Conservation (phyloP, 371 early-diverging fungal species). For the Mortierella sp. region DNA sequence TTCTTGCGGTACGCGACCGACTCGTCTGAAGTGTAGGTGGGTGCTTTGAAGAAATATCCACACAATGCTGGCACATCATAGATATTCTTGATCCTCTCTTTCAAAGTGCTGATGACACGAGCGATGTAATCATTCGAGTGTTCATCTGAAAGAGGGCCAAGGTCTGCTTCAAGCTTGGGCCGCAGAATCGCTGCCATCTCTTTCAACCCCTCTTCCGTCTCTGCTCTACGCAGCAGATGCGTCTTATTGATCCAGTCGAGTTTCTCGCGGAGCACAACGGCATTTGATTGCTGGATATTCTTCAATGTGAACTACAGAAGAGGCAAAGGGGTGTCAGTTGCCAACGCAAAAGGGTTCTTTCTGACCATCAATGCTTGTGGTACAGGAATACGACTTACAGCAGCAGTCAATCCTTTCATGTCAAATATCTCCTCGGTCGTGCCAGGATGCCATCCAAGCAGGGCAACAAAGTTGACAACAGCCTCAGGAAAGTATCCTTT, state of each 20-base stretch:
- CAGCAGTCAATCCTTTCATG: slow-evolving; percentile 71
- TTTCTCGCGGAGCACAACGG: slow-evolving; percentile 81
- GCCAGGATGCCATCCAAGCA: slow-evolving; percentile 87
- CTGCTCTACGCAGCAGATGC: slow-evolving; percentile 68
- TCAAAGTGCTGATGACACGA: slow-evolving; percentile 60
- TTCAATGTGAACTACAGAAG: slow-evolving; percentile 75
- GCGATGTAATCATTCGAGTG: slow-evolving; percentile 56
- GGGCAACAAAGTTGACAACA: slow-evolving; percentile 87
- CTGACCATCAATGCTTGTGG: neutral
- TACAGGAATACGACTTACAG: slow-evolving; percentile 56
- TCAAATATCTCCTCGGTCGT: slow-evolving; percentile 69
- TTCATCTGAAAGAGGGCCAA: slow-evolving; percentile 14
- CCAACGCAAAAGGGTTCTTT: neutral
- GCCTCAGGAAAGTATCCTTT: slow-evolving; percentile 91
- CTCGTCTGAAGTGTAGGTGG: slow-evolving; percentile 62
- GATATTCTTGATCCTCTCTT: slow-evolving; percentile 70
- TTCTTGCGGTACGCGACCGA: slow-evolving; percentile 59
- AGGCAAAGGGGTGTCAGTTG: neutral
- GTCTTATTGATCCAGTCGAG: slow-evolving; percentile 89
- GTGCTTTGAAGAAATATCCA: slow-evolving; percentile 67
- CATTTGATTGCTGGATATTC: slow-evolving; percentile 78
- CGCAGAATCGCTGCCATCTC: slow-evolving; percentile 41
- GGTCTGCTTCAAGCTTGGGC: slow-evolving; percentile 33
- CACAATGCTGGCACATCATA: slow-evolving; percentile 68
- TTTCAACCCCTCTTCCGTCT: slow-evolving; percentile 58